Evolutionary conservation across 2,329 filamentous ascomycete species (phyloP).

Genomic region (Colletotrichum godetiae): DNA sequence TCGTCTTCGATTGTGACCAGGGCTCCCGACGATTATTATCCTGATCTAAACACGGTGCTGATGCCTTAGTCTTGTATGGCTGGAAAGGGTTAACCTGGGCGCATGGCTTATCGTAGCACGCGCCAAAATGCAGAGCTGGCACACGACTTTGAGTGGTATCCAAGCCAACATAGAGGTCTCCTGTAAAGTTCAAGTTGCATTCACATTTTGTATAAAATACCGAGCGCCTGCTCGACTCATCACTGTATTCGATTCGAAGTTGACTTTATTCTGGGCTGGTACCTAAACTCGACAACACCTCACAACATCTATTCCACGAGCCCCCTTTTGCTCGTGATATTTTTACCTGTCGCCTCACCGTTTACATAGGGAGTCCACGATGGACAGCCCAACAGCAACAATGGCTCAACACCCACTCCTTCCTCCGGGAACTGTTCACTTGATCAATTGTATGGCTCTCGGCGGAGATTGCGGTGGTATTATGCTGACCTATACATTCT

Average conservation of each 20-base stretch:
- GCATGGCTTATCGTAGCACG: conserved; percentile 1
- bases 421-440: conserved; percentile 29
- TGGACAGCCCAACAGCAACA: background rate
- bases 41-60: background rate
- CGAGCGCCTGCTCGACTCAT: background rate
- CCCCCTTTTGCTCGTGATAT: too few species aligned
- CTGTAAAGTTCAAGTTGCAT: background rate
- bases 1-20: background rate
- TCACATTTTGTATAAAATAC: background rate
- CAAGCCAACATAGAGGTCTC: too few species aligned
- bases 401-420: background rate
- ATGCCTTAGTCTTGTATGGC: background rate
- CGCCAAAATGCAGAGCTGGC: background rate
- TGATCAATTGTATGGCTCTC: conserved; percentile 12
- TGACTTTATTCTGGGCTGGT: conserved; percentile 3
- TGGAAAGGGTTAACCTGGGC: background rate
- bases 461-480: background rate
- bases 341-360: background rate
- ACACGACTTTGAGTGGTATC: background rate
- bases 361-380: background rate
- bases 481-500: background rate
- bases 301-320: background rate
- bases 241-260: background rate
- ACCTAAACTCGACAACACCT: background rate
- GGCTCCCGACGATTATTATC: conserved; percentile 1